Percentiles rank a stretch among this genome's conserved stretches.
phyloP scores from a whole-genome alignment of 1,139 yeast species.

The Geotrichum europaeum region DNA sequence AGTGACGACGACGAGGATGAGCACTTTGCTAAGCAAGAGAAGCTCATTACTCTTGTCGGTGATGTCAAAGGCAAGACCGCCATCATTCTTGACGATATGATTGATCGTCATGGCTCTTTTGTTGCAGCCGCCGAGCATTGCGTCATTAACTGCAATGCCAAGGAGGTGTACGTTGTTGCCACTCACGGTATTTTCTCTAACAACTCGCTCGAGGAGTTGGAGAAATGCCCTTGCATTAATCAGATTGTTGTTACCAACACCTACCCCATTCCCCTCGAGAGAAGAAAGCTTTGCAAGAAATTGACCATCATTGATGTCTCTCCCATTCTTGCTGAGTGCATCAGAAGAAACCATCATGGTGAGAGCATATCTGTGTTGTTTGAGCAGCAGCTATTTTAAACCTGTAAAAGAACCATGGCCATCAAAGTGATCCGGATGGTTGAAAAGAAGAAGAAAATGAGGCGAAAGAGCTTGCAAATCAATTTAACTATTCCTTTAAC shows the following conservation, averaged over 20 bases:
- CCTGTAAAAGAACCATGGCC: not conserved
- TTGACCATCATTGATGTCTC: conserved; percentile 88
- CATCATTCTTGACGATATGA: conserved; percentile 91
- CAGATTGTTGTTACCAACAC: conserved; percentile 92
- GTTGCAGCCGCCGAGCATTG: conserved; percentile 98
- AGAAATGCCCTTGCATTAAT: conserved; percentile 75
- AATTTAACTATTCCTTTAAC: not conserved
- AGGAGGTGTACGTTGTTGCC: conserved; percentile 81
- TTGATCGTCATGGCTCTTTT: conserved; percentile 88
- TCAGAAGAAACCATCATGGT: conserved; percentile 97
- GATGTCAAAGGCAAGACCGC: conserved; percentile 90
- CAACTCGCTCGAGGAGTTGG: conserved; percentile 73
- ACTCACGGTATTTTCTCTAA: conserved; percentile 94
- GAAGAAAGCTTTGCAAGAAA: conserved; percentile 53
- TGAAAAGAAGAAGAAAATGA: not conserved
- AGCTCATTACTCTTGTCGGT: conserved; percentile 91
- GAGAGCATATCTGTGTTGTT: conserved; percentile 89
- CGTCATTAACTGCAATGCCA: conserved; percentile 91
- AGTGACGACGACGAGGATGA: conserved; percentile 71
- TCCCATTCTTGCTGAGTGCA: conserved; percentile 94
- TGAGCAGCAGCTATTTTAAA: conserved; percentile 52
- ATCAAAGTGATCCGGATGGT: not conserved
- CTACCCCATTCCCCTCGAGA: conserved; percentile 71
- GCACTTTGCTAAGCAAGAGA: conserved; percentile 42
- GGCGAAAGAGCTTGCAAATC: not conserved